These are phyloP conservation scores for Penicillium psychrofluorescens DNA, from an alignment of 495 filamentous ascomycete species.

Conservation along the genomic window DNA sequence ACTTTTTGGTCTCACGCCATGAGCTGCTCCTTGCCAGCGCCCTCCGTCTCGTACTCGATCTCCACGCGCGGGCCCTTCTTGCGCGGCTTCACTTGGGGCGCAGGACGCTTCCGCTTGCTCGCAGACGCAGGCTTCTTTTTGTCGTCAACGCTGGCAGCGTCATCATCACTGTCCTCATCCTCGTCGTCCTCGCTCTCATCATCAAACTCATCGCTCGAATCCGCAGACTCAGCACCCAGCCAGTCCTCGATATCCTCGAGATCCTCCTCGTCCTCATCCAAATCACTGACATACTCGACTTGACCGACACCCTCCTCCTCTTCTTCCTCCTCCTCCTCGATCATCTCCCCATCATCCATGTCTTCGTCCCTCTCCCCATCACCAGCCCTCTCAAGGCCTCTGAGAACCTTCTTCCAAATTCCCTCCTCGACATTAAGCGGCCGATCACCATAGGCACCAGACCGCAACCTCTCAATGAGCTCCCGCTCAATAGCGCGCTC, in stretches of 20 bases:
- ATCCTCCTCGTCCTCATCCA: slow-evolving; percentile 55
- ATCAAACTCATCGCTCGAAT: slow-evolving; percentile 43
- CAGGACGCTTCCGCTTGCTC: slow-evolving; percentile 62
- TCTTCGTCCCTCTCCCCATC: slow-evolving; percentile 83
- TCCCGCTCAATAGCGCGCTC: slow-evolving; percentile 95
- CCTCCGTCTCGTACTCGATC: slow-evolving; percentile 67
- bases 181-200: slow-evolving; percentile 42
- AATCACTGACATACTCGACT: slow-evolving; percentile 79
- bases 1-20: slow-evolving; percentile 34
- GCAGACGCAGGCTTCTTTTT: slow-evolving; percentile 48
- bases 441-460: slow-evolving; percentile 90
- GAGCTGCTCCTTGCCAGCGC: slow-evolving; percentile 37
- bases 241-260: slow-evolving; percentile 70
- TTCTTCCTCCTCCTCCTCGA: slow-evolving; percentile 54
- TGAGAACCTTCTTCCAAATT: slow-evolving; percentile 97
- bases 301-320: slow-evolving; percentile 68
- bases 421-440: slow-evolving; percentile 88
- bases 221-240: slow-evolving; percentile 56
- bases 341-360: slow-evolving; percentile 78
- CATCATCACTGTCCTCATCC: slow-evolving; percentile 43
- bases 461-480: slow-evolving; percentile 81
- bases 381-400: slow-evolving; percentile 77
- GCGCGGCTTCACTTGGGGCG: slow-evolving; percentile 50
- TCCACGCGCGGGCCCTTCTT: slow-evolving; percentile 62
- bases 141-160: slow-evolving; percentile 24